Percentiles rank a stretch among this genome's conserved stretches.
phyloP scores from a whole-genome alignment of 1,284 basidiomycete genomes.

The Cryptococcus sp. region DNA sequence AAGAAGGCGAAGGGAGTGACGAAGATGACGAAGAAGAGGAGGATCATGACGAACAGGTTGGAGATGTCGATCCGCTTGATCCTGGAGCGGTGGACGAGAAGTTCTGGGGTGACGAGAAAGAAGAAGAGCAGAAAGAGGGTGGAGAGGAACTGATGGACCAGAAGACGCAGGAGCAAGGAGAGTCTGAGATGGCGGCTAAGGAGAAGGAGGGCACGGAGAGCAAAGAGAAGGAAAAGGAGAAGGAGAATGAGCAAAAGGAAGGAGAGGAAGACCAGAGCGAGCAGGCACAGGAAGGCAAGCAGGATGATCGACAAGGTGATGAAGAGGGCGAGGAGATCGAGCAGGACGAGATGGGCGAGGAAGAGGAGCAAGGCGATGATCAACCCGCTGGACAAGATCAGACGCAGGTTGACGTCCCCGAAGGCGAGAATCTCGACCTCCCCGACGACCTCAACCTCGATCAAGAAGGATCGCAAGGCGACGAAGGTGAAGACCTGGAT shows the following conservation, averaged over 20 bases:
- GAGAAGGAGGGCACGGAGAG: slow-evolving; percentile 57
- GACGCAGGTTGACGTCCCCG: slow-evolving; percentile 65
- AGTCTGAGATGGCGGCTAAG: slow-evolving; percentile 76
- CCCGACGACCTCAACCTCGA: slow-evolving; percentile 78
- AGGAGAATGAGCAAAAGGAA: slow-evolving; percentile 49
- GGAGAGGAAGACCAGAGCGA: slow-evolving; percentile 36
- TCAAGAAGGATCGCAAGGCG: slow-evolving; percentile 55
- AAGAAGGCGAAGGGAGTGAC: slow-evolving; percentile 62
- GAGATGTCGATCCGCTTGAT: slow-evolving; percentile 82
- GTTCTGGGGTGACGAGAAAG: slow-evolving; percentile 81
- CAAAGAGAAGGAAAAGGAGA: slow-evolving; percentile 50
- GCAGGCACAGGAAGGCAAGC: slow-evolving; percentile 42
- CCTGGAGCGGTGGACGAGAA: slow-evolving; percentile 91
- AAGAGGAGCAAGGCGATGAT: slow-evolving; percentile 47
- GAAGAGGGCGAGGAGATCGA: slow-evolving; percentile 40
- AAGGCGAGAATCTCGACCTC: slow-evolving; percentile 76
- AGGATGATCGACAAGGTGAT: slow-evolving; percentile 35
- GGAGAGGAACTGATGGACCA: slow-evolving; percentile 54
- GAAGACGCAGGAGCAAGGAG: slow-evolving; percentile 50
- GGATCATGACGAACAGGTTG: slow-evolving; percentile 78
- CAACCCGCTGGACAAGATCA: slow-evolving; percentile 61
- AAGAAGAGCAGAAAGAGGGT: slow-evolving; percentile 54
- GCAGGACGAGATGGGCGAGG: slow-evolving; percentile 51
- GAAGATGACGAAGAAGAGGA: slow-evolving; percentile 62
- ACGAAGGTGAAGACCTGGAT: slow-evolving; percentile 52